A percentile compares a stretch with the other conserved stretches of the same genome.
Conservation (phyloP, 208 protist genomes). For the Phytomonas sp. region DNA sequence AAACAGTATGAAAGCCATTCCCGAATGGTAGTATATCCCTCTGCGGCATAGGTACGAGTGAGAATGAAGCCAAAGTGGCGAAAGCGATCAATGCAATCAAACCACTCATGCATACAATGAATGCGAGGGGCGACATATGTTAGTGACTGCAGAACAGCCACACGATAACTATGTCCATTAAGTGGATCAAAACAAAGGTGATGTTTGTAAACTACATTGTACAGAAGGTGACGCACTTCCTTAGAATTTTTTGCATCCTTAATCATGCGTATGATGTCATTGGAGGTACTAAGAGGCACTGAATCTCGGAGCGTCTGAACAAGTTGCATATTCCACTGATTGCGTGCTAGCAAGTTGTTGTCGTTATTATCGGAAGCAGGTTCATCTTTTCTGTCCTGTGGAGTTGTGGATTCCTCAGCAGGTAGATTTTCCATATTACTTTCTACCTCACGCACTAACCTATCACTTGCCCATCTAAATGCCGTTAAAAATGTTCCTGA, state of each 20-base stretch:
- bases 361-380: not conserved
- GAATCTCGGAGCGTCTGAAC: constrained; percentile 34
- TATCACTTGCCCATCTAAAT: not conserved
- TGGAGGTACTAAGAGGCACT: constrained; percentile 31
- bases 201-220: constrained; percentile 62
- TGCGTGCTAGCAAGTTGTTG: not conserved
- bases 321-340: constrained; percentile 22
- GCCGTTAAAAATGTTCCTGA: not conserved
- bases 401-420: not conserved
- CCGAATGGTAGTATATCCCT: constrained; percentile 67
- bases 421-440: not conserved
- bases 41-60: constrained; percentile 76
- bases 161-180: constrained; percentile 82
- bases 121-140: constrained; percentile 44
- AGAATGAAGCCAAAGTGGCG: constrained; percentile 68
- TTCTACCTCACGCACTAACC: not conserved
- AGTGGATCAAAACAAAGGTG: constrained; percentile 67
- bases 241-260: constrained; percentile 52
- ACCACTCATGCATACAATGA: constrained; percentile 63
- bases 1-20: constrained; percentile 65
- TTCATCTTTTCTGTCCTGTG: not conserved
- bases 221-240: constrained; percentile 67
- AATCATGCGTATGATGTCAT: constrained; percentile 53
- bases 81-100: constrained; percentile 62
- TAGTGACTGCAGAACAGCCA: constrained; percentile 59